These are phyloP conservation scores for Didymosphaeria variabile DNA, from an alignment of 2,329 filamentous ascomycete genomes.

Conservation along the genomic window DNA sequence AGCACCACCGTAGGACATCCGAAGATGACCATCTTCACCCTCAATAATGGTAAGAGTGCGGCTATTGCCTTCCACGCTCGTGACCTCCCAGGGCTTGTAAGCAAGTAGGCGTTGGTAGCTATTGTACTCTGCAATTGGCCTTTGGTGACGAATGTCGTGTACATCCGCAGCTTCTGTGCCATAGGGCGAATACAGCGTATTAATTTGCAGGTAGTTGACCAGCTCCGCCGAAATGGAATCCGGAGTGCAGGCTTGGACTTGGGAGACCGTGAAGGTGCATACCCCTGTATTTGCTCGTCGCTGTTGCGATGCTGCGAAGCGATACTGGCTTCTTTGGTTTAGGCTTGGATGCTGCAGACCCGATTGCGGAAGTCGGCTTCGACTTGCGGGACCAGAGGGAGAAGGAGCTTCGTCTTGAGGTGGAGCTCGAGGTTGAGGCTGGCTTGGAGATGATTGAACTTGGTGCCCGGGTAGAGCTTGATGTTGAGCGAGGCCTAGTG, in stretches of 20 bases:
- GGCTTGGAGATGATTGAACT: conserved; percentile 12
- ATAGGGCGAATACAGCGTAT: conserved; percentile 14
- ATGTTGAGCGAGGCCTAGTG: conserved; percentile 6
- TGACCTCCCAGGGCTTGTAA: conserved; percentile 1
- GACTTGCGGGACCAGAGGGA: conserved; percentile 11
- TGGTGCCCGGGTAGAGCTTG: conserved; percentile 8
- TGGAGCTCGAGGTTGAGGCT: conserved; percentile 7
- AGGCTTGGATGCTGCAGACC: conserved; percentile 12
- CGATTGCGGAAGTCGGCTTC: conserved; percentile 14
- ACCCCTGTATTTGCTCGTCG: conserved; percentile 8
- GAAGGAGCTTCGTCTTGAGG: conserved; percentile 12
- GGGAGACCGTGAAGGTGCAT: conserved; percentile 18
- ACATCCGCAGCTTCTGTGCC: conserved; percentile 9
- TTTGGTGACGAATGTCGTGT: neutral
- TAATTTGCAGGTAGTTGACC: conserved; percentile 18
- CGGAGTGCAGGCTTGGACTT: conserved; percentile 16
- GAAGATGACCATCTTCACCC: conserved; percentile 1
- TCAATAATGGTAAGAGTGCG: conserved; percentile 8
- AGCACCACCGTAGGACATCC: conserved; percentile 4
- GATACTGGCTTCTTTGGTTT: conserved; percentile 13
- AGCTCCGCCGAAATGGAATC: conserved; percentile 5
- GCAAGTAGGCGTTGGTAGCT: conserved; percentile 15
- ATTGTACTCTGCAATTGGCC: conserved; percentile 10
- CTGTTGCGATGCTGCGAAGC: conserved; percentile 10
- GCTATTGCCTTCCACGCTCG: neutral